Evolutionary conservation across 2,329 filamentous ascomycete genomes (phyloP), one percentile per base, ranked within the genome.

Genomic region (Aspergillus neoniger): DNA sequence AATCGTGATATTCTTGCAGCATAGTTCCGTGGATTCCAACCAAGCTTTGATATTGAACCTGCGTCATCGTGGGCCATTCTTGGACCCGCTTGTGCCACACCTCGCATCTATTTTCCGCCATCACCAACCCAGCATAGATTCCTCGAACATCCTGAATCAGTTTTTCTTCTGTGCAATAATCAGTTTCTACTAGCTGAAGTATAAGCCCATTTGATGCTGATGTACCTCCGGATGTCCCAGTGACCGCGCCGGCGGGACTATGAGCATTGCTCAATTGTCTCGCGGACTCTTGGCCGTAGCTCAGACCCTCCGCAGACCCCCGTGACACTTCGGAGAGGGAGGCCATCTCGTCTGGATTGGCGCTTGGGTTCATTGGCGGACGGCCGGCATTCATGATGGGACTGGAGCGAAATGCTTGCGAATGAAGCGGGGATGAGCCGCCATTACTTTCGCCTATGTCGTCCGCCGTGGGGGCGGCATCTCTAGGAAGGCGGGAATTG

Each of bases 71-170:
- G 15, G 87, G 84, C 0, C 85, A 82, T 8, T 80, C 78, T 25
- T 80, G 77, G 6, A 80, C 79, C 66, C 88, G 85, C 50, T 84
- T 87, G 66, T 94, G 91, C 1, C 96, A 88, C 57, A 96, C 89
- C 0, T 96, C 93, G 67, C 92, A 94, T 67, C 95, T 92, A 23
- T 85, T 86, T 71, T 98, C 94, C 0, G 96, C 91, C 86, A 95
- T 91, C 0, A 92, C 88, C 0, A 97, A 77, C 0, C 91, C 92
- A 0, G 88, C 87, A 68, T 96, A 96, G 17, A 78, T 78, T 3
- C 63, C 68, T 30, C 70, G 70, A 4, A 96, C 90, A 68, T 96
- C 92, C 0, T 87, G 86, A 0, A 91, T 86, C 0, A 96, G 81
- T 66, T 96, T 90, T 0, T 92, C 88, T 62, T 91, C 88, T 0